Base-by-base conservation (phyloP, 345 rosid species). In the Zanthoxylum bungeanum region DNA sequence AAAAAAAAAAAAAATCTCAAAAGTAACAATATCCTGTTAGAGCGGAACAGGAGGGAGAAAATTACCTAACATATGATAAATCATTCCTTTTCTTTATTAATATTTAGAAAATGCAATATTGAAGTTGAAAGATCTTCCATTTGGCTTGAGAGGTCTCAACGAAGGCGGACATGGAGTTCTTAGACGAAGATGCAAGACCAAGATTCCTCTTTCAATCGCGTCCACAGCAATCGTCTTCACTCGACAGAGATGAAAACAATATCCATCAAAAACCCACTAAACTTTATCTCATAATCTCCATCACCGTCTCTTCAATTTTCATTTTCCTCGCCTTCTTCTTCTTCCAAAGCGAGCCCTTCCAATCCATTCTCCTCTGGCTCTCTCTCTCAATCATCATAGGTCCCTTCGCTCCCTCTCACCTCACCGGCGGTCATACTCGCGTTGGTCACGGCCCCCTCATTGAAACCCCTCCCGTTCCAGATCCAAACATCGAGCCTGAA, bases 161-260 rank as follows among this genome's bases (percentile, higher is more conserved):
- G 11, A 6, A 37, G 71, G 16, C 11, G 3, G 36, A 57, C 33
- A 93, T 95, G 98, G 99, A 95, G 86, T 95, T 89, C 66, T 64
- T 77, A 63, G 99, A 95, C 79, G 99, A 92, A 69, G 98, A 92
- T 77, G 73, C 85, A 2, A 85, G 90, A 65, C 98, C 95, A 27
- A 82, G 92, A 77, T 81, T 92, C 77, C 82, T 89, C 71, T 83
- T 92, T 73, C 95, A 89, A 33, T 83, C 98, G 24, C 89, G 88
- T n/a, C 83, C 83, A 8, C 71, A 70, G 22, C 60, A 77, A 11
- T 58, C 87, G 25, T 76, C 86, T 21, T 75, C 77, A 3, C 74
- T 59, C 8, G 42, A 70, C 51, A 28, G 64, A 17, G 51, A 44
- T 16, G 21, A 64, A 25, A n/a, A 71, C 28, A 55, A 66, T 37